Evolutionary conservation across 2,329 filamentous ascomycete species (phyloP), one percentile per base, ranked within the genome.

Genomic region (Akanthomyces lecanii): DNA sequence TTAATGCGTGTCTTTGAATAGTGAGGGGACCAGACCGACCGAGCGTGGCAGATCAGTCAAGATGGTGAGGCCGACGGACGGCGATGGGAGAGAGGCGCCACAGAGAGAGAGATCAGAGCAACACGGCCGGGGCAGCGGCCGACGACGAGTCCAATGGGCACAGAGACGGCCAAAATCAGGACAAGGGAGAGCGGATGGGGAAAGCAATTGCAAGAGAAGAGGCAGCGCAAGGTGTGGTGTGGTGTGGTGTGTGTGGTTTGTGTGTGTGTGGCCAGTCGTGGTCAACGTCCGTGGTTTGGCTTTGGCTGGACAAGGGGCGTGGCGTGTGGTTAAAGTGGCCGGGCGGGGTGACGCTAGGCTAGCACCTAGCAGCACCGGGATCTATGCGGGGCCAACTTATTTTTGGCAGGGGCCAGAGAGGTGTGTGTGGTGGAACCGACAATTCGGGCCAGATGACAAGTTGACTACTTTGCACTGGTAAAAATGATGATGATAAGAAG

Each of bases 321-420:
- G 30, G 40, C 4, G 59, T 50, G 42, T 5, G n/a, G 21, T 25
- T 54, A 54, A 40, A 36, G 8, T 36, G 3, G 36, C 11, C 21
- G 52, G 10, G 36, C 42, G 33, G 11, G 21, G 21, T 21, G 21
- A 21, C 21, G 21, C 21, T 21, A 21, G 21, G 21, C 21, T 21
- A 21, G 21, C 21, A 21, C 21, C 21, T 36, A 63, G 33, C 10
- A 44, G 10, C 21, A 25, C 45, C 12, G 36, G 45, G 61, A 45
- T 53, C 40, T 47, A 30, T 48, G 48, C 14, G 40, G 59, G 51
- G 40, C 38, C 40, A 16, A 45, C 30, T 61, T 61, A 54, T 61
- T 61, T 61, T 61, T 55, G 59, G 59, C 59, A 54, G 59, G 59
- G 59, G 58, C 8, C n/a, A 33, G 21, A 40, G 45, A 23, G 6